A percentile compares a stretch with the other conserved stretches of the same genome.
phyloP scores from a whole-genome alignment of 441 rosid genomes.

The Pelargonium fulgidum region DNA sequence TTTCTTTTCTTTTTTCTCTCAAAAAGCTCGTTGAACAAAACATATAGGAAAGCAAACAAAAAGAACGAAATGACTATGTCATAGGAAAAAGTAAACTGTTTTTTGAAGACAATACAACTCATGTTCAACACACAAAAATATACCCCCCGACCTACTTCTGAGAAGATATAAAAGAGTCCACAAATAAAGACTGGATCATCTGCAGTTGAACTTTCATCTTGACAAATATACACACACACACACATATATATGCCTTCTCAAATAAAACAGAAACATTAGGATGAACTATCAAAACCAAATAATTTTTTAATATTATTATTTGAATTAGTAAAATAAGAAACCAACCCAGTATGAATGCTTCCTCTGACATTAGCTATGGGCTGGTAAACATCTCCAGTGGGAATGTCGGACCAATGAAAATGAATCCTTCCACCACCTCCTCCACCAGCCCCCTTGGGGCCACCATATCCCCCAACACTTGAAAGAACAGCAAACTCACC shows the following conservation, averaged over 20 bases:
- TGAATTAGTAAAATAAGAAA: constrained; percentile 20
- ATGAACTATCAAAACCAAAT: neutral
- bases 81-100: no score
- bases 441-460: constrained; percentile 82
- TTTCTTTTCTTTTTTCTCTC: neutral
- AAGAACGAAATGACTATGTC: neutral
- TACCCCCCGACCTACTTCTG: neutral
- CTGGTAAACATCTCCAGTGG: constrained; percentile 97
- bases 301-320: constrained; percentile 3
- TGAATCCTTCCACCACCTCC: constrained; percentile 99
- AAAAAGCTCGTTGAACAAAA: neutral
- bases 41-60: neutral
- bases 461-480: constrained; percentile 83
- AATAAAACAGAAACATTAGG: constrained; percentile 10
- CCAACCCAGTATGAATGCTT: constrained; percentile 59
- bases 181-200: neutral
- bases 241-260: neutral
- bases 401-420: constrained; percentile 96
- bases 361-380: constrained; percentile 92
- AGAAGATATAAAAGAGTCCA: no score
- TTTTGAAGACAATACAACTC: no score
- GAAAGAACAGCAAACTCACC: constrained; percentile 72
- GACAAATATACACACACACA: no score
- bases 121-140: neutral
- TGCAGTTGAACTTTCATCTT: neutral